These are phyloP conservation scores for Ligustrum vulgare DNA, from an alignment of 257 asterid genomes.

Conservation along the genomic window DNA sequence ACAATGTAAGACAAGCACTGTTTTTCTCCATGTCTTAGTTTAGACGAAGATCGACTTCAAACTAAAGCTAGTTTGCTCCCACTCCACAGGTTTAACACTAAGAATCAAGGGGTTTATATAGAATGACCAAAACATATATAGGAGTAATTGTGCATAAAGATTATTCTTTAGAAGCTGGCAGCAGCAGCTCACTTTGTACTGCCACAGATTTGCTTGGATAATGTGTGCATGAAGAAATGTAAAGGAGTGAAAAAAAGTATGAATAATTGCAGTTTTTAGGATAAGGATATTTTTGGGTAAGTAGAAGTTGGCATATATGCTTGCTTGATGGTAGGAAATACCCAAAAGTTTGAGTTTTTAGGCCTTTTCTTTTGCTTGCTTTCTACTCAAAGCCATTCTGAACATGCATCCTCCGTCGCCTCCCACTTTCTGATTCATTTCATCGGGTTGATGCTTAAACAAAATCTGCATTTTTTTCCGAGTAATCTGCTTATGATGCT, in stretches of 20 bases:
- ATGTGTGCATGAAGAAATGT: slow-evolving; percentile 61
- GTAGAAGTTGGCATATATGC: slow-evolving; percentile 58
- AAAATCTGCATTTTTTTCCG: neutral
- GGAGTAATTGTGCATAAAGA: slow-evolving; percentile 24
- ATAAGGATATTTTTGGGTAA: neutral
- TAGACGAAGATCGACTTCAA: slow-evolving; percentile 12
- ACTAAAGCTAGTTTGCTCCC: neutral
- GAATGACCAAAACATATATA: no score
- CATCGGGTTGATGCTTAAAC: neutral
- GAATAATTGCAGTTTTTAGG: slow-evolving; percentile 13
- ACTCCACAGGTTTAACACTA: neutral
- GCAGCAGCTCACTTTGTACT: slow-evolving; percentile 33
- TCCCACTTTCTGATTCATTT: slow-evolving; percentile 16
- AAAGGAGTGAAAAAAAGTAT: slow-evolving; percentile 28
- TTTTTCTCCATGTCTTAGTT: slow-evolving; percentile 29
- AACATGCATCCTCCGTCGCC: slow-evolving; percentile 10
- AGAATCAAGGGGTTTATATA: slow-evolving; percentile 13
- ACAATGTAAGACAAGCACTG: slow-evolving; percentile 26
- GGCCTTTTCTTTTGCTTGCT: slow-evolving; percentile 65
- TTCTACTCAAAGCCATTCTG: slow-evolving; percentile 64
- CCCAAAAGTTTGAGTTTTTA: slow-evolving; percentile 31
- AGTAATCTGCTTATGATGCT: no score
- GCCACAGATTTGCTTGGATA: slow-evolving; percentile 21
- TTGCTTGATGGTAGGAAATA: slow-evolving; percentile 60
- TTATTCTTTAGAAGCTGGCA: slow-evolving; percentile 46